A percentile compares a stretch with the other conserved stretches of the same genome.
phyloP scores from a whole-genome alignment of 352 stramenopile genomes.

The Globisporangium splendens region DNA sequence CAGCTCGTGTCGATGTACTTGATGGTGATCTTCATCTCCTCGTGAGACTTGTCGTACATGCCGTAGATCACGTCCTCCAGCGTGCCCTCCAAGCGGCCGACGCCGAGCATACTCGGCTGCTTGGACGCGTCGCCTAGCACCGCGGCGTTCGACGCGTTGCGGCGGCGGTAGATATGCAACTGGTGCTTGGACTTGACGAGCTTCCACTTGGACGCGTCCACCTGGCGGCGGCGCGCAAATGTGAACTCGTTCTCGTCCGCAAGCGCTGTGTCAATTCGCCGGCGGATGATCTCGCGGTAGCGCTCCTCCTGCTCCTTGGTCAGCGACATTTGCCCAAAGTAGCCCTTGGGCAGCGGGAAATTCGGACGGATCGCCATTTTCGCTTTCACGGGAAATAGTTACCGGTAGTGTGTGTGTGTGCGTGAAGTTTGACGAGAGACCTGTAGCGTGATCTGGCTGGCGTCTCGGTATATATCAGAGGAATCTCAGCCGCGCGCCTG shows the following conservation, averaged over 20 bases:
- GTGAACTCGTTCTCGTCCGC: conserved; percentile 16
- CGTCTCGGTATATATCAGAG: no score
- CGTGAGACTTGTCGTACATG: conserved; percentile 27
- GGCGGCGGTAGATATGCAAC: conserved; percentile 45
- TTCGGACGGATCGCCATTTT: conserved; percentile 12
- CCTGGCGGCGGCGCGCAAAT: conserved; percentile 11
- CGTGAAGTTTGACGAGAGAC: no score
- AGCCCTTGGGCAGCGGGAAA: conserved; percentile 20
- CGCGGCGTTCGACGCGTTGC: background rate
- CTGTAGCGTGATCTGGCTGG: no score
- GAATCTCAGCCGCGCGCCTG: no score
- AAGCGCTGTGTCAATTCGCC: conserved; percentile 9
- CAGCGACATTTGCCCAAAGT: conserved; percentile 17
- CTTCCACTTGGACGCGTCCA: conserved; percentile 50
- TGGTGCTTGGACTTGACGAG: conserved; percentile 29
- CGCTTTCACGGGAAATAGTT: no score
- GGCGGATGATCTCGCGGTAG: conserved; percentile 20
- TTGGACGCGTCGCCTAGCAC: conserved; percentile 7
- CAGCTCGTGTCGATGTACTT: conserved; percentile 30
- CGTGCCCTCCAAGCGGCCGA: conserved; percentile 27
- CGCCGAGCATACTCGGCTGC: conserved; percentile 35
- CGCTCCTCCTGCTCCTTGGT: conserved; percentile 27
- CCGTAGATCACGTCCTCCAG: conserved; percentile 48
- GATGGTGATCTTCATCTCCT: conserved; percentile 33
- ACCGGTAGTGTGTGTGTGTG: no score